Evolutionary conservation across 768 basidiomycete species (phyloP).

Genomic region (Naganishia vishniacii): DNA sequence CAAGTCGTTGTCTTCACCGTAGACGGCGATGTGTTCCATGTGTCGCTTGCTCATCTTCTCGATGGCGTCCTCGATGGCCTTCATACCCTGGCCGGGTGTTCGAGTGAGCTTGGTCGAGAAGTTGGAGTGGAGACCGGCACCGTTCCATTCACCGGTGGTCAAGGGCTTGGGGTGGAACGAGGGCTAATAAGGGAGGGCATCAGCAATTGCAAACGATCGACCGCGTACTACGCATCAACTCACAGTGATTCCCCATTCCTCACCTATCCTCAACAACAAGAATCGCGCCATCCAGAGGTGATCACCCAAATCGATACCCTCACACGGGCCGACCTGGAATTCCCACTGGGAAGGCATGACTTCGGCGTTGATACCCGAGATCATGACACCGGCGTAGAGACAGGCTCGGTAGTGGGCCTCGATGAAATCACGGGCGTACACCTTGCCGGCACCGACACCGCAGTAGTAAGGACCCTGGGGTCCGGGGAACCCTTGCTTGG

Average conservation of each 20-base stretch:
- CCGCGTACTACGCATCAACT: conserved; percentile 22
- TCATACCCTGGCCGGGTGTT: conserved; percentile 79
- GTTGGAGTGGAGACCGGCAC: conserved; percentile 96
- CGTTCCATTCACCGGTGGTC: conserved; percentile 89
- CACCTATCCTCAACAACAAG: conserved; percentile 89
- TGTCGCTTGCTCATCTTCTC: conserved; percentile 87
- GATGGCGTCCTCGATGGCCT: conserved; percentile 84
- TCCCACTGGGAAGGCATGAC: conserved; percentile 99
- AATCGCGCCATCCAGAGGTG: conserved; percentile 99
- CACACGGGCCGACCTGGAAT: conserved; percentile 98
- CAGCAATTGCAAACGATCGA: background rate
- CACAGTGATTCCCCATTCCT: conserved; percentile 87
- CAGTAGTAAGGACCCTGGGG: conserved; percentile 99
- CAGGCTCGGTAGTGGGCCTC: conserved; percentile 90
- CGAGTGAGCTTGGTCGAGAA: conserved; percentile 93
- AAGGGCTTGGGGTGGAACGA: conserved; percentile 99
- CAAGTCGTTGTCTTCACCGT: conserved; percentile 95
- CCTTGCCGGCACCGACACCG: conserved; percentile 97
- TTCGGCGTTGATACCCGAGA: conserved; percentile 98
- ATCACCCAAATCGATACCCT: conserved; percentile 97
- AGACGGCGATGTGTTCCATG: conserved; percentile 91
- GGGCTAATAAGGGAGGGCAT: conserved; percentile 54
- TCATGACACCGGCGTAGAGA: conserved; percentile 89
- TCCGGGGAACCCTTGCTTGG: conserved; percentile 98
- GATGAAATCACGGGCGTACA: conserved; percentile 95